These are phyloP conservation scores for Tremella mesenterica DNA, from an alignment of 768 basidiomycete genomes.

Conservation along the genomic window DNA sequence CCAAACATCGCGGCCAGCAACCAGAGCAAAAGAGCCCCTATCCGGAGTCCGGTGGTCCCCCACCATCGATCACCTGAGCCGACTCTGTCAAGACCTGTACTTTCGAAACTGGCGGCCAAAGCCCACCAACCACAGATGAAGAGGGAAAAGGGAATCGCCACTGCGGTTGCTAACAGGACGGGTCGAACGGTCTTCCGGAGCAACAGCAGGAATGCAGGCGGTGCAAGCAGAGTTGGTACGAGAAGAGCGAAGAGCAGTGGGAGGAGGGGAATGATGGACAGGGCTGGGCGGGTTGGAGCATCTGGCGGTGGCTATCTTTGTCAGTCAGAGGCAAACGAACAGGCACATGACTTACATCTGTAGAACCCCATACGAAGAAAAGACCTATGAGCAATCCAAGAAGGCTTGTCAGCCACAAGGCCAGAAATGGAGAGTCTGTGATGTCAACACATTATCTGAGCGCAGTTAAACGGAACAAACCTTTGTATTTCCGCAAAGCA, in stretches of 20 bases:
- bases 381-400: conserved; percentile 36
- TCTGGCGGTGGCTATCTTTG: conserved; percentile 19
- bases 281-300: conserved; percentile 21
- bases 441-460: background rate
- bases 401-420: conserved; percentile 37
- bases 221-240: conserved; percentile 29
- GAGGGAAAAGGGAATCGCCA: conserved; percentile 40
- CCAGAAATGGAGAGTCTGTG: conserved; percentile 38
- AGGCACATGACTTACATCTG: conserved; percentile 26
- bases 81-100: conserved; percentile 17
- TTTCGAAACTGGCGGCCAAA: conserved; percentile 39
- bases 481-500: conserved; percentile 38
- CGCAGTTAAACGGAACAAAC: conserved; percentile 16
- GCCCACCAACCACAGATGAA: conserved; percentile 42
- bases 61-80: conserved; percentile 37
- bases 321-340: conserved; percentile 1
- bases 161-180: conserved; percentile 54
- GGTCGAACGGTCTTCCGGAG: conserved; percentile 74
- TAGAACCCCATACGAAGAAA: conserved; percentile 43
- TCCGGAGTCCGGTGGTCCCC: conserved; percentile 53
- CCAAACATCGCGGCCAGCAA: conserved; percentile 61
- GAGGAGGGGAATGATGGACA: conserved; percentile 37
- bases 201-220: conserved; percentile 46
- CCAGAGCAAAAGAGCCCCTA: conserved; percentile 70
- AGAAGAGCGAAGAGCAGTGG: conserved; percentile 35